Base-by-base conservation (phyloP, 2,329 filamentous ascomycete species). In the Microdochium paspali region DNA sequence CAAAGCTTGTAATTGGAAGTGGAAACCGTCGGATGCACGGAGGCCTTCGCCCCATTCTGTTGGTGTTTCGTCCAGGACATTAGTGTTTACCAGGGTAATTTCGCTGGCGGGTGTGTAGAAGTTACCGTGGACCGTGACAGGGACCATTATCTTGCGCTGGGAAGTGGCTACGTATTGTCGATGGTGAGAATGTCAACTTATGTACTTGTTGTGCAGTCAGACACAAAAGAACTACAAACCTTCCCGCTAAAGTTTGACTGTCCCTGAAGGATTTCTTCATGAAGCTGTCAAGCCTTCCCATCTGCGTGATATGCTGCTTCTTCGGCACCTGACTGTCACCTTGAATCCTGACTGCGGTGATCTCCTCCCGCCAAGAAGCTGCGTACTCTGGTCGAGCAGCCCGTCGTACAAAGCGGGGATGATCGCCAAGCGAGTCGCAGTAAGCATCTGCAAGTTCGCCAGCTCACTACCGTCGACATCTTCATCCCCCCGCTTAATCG, bases 331-430 rank as follows among this genome's bases (percentile, higher is more conserved):
- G 26, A 28, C 26, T 28, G 7, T 13, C 26, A 7, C 13, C 26
- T 13, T 28, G 7, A 7, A 13, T 13, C 13, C 26, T 28, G 26
- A 28, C 26, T 28, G 26, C 26, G 7, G 26, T 13, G 13, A 28
- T 28, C 53, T 74, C 71, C 21, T 67, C 56, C 10, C 70, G 62
- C 21, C 73, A 54, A 3, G 65, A 63, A 26, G 70, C 62, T 24
- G 72, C 54, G 51, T 67, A 69, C 53, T 75, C 69, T 0, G 67
- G 70, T 12, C 52, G 51, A 13, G 64, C 59, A 3, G 61, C 62
- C 3, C 76, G 47, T 75, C 70, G 48, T 66, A 69, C 31, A 75
- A 53, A 2, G 35, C 63, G 53, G 47, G 70, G 2, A 63, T 65
- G 4, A 61, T 50, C 2, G 63, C 55, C 26, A 61, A 51, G 10